Evolutionary conservation across 2,329 filamentous ascomycete genomes (phyloP).

Genomic region (Colletotrichum sp.): DNA sequence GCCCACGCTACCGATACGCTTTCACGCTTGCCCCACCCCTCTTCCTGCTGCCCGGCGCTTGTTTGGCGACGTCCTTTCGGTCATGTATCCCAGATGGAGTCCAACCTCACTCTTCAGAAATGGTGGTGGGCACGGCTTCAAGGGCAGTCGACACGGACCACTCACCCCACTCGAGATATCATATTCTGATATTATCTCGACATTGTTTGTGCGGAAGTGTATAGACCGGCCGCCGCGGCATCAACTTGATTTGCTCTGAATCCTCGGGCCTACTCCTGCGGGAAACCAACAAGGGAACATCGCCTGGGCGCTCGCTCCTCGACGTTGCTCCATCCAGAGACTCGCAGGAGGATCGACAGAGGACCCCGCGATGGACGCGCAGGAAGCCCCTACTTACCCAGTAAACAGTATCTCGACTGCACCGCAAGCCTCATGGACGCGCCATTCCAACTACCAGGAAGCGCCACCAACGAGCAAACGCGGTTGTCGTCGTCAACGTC

Average conservation of each 20-base stretch:
- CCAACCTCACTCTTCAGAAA: background rate
- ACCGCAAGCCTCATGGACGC: background rate
- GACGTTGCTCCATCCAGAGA: background rate
- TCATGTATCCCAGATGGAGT: background rate
- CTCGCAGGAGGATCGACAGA: slow-evolving; percentile 9
- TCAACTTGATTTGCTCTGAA: background rate
- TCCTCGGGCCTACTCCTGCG: background rate
- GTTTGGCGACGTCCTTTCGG: slow-evolving; percentile 10
- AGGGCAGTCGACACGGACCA: background rate
- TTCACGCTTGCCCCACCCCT: slow-evolving; percentile 24
- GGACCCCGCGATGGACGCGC: background rate
- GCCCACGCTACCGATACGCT: slow-evolving; percentile 9
- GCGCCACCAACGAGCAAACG: background rate
- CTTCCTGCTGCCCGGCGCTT: slow-evolving; percentile 20
- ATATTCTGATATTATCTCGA: background rate
- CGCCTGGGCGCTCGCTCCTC: background rate
- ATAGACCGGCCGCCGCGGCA: background rate
- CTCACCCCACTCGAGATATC: background rate
- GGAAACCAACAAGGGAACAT: background rate
- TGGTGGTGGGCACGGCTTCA: background rate
- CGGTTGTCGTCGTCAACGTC: background rate
- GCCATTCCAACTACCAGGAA: background rate
- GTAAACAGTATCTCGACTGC: background rate
- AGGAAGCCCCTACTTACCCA: background rate
- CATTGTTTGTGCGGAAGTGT: background rate